These are phyloP conservation scores for Arachis monticola DNA, from an alignment of 331 rosid genomes.

Conservation along the genomic window DNA sequence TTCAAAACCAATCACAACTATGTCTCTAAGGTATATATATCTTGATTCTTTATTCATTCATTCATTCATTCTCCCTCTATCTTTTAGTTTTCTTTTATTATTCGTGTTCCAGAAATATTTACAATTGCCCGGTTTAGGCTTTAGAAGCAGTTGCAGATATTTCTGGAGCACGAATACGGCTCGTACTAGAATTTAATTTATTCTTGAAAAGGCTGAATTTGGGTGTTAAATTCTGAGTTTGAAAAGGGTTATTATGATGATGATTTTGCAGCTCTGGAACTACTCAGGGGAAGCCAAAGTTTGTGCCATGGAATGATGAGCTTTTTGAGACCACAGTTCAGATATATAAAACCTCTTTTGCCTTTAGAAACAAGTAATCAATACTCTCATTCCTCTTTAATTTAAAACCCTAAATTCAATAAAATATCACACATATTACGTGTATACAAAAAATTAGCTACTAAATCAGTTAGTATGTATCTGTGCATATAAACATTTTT, in stretches of 20 bases:
- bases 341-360: conserved; percentile 78
- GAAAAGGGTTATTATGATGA: background rate
- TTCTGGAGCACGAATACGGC: no score
- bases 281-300: conserved; percentile 83
- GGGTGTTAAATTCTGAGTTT: background rate
- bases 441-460: no score
- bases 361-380: conserved; percentile 78
- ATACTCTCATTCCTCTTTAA: background rate
- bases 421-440: no score
- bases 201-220: no score
- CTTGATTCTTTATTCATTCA: background rate
- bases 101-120: no score
- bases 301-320: conserved; percentile 86
- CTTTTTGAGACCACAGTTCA: conserved; percentile 76
- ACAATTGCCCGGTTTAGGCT: no score
- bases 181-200: no score
- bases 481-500: no score
- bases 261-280: conserved; percentile 85
- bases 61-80: background rate
- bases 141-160: no score
- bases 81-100: background rate
- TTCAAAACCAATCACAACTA: conserved; percentile 69
- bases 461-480: no score
- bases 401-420: no score
- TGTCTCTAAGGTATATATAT: conserved; percentile 70